A percentile compares a stretch with the other conserved stretches of the same genome.
Evolutionary conservation across 2,329 filamentous ascomycete genomes (phyloP).

Genomic region (Acrocalymma vagum): DNA sequence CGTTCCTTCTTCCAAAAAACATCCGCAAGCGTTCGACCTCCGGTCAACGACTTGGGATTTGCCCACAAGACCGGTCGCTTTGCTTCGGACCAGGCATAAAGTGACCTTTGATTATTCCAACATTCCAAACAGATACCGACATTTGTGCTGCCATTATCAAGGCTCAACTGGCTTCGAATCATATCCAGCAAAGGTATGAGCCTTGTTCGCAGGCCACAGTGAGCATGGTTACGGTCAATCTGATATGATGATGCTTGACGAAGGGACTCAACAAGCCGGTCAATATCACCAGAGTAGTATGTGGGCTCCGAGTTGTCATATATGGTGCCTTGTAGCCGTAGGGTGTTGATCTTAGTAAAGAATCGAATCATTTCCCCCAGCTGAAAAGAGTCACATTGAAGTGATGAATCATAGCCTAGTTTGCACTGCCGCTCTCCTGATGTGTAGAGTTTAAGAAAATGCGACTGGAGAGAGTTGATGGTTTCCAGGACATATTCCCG

Average conservation of each 20-base stretch:
- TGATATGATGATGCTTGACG: constrained; percentile 76
- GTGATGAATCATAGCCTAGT: constrained; percentile 76
- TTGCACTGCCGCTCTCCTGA: constrained; percentile 75
- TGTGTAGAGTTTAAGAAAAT: constrained; percentile 74
- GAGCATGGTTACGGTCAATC: constrained; percentile 75
- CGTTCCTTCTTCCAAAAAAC: constrained; percentile 25
- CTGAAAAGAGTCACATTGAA: constrained; percentile 79
- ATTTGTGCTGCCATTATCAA: constrained; percentile 43
- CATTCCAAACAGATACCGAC: constrained; percentile 57
- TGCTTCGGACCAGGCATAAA: constrained; percentile 54
- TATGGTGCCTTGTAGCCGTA: constrained; percentile 62
- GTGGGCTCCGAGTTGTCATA: constrained; percentile 50
- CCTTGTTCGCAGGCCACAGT: constrained; percentile 74
- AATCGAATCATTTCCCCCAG: constrained; percentile 81
- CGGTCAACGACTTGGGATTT: constrained; percentile 26
- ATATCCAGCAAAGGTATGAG: constrained; percentile 73
- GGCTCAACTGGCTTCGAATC: constrained; percentile 57
- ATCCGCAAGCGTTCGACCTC: constrained; percentile 23
- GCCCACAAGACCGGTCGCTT: constrained; percentile 58
- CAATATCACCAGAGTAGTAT: constrained; percentile 68
- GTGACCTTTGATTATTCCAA: constrained; percentile 48
- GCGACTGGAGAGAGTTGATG: constrained; percentile 72
- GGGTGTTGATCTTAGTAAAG: constrained; percentile 67
- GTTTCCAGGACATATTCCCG: constrained; percentile 73
- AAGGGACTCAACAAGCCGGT: constrained; percentile 66